These are phyloP conservation scores for Lathyrus aphaca DNA, from an alignment of 306 rosid species.

Conservation along the genomic window DNA sequence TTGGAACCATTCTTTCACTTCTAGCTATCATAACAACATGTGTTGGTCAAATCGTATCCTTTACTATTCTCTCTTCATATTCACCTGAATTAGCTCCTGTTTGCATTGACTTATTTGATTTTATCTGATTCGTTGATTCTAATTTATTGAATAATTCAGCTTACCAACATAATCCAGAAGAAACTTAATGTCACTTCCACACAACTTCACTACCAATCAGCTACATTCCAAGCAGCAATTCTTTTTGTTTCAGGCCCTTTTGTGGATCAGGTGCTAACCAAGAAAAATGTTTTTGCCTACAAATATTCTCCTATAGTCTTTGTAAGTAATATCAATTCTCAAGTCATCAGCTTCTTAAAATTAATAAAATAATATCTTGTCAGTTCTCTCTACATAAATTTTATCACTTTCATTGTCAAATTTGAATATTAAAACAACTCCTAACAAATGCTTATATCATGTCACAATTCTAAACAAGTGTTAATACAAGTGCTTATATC, in stretches of 20 bases:
- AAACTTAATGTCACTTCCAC: slow-evolving; percentile 92
- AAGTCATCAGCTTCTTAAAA: no score
- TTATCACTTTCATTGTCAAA: no score
- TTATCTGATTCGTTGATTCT: no score
- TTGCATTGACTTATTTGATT: neutral
- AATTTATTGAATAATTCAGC: no score
- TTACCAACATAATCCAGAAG: slow-evolving; percentile 96
- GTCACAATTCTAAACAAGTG: no score
- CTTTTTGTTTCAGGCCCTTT: slow-evolving; percentile 89
- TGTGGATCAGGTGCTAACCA: slow-evolving; percentile 83
- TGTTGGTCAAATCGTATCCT: slow-evolving; percentile 95
- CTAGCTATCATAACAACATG: slow-evolving; percentile 95
- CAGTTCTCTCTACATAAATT: no score
- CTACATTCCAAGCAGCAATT: slow-evolving; percentile 97
- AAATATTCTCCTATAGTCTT: slow-evolving; percentile 79
- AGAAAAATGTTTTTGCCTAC: slow-evolving; percentile 76
- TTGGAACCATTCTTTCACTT: slow-evolving; percentile 80
- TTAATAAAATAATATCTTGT: no score
- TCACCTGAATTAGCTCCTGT: neutral
- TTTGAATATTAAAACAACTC: no score
- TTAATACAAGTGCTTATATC: no score
- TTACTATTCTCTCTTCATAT: slow-evolving; percentile 25
- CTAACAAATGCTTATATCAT: no score
- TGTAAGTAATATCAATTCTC: no score
- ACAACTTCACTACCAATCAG: slow-evolving; percentile 88